Evolutionary conservation across 2,329 filamentous ascomycete species (phyloP).

Genomic region (Lasiodiplodia citricola): DNA sequence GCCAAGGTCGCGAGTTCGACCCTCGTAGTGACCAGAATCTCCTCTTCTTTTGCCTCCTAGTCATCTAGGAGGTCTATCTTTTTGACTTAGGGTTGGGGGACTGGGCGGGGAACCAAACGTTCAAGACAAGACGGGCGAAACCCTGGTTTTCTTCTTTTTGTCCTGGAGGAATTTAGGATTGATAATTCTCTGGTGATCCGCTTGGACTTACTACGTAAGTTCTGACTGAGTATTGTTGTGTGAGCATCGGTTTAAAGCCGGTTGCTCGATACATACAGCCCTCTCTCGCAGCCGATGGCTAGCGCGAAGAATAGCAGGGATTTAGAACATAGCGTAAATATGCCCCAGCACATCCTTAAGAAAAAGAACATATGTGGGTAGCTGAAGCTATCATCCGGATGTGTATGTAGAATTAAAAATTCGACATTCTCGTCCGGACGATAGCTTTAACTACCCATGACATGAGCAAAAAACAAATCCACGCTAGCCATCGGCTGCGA

Average conservation of each 20-base stretch:
- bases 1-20: slow-evolving; percentile 32
- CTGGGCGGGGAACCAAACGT: not conserved
- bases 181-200: too few relatives aligned
- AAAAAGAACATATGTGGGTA: too few relatives aligned
- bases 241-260: not conserved
- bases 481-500: too few relatives aligned
- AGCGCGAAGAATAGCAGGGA: too few relatives aligned
- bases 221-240: not conserved
- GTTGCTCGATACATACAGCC: not conserved
- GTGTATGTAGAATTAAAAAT: too few relatives aligned
- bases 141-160: not conserved
- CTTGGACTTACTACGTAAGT: not conserved
- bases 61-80: not conserved
- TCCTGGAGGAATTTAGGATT: not conserved
- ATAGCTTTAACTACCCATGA: too few relatives aligned
- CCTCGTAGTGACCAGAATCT: slow-evolving; percentile 29
- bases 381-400: too few relatives aligned
- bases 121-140: not conserved
- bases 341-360: too few relatives aligned
- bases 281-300: too few relatives aligned
- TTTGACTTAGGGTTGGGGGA: not conserved
- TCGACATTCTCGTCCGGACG: too few relatives aligned
- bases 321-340: too few relatives aligned
- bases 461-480: too few relatives aligned
- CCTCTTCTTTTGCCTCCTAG: slow-evolving; percentile 24